phyloP scores from a whole-genome alignment of 345 rosid genomes.

The Carallia brachiata region DNA sequence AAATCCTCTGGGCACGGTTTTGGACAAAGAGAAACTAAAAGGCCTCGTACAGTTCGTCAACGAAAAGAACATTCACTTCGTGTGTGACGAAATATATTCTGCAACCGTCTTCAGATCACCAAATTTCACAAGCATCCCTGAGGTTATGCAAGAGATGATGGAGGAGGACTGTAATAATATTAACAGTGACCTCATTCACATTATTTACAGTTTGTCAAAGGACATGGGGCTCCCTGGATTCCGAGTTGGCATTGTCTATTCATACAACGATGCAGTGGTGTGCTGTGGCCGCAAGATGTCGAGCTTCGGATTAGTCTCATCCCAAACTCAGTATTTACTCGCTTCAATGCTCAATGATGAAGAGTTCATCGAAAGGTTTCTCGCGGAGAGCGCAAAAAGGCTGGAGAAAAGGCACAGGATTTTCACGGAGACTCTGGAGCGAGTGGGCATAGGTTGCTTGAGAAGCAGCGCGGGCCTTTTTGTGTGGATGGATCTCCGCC shows the following conservation, averaged over 20 bases:
- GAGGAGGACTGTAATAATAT: conserved; percentile 9
- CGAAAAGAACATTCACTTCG: conserved; percentile 61
- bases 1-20: conserved; percentile 73
- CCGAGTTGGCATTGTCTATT: conserved; percentile 74
- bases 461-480: conserved; percentile 64
- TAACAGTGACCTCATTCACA: conserved; percentile 62
- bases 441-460: conserved; percentile 52
- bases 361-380: conserved; percentile 44
- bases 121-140: conserved; percentile 56
- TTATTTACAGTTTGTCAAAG: conserved; percentile 80
- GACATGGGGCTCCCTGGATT: conserved; percentile 93
- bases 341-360: conserved; percentile 75
- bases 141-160: conserved; percentile 44
- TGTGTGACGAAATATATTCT: conserved; percentile 79
- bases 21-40: conserved; percentile 46
- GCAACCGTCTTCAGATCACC: conserved; percentile 62
- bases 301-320: conserved; percentile 78
- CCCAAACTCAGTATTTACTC: conserved; percentile 65
- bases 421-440: conserved; percentile 46
- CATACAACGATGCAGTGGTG: conserved; percentile 65
- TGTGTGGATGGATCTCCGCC: conserved; percentile 80
- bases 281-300: conserved; percentile 75
- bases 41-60: conserved; percentile 50
- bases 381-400: conserved; percentile 54
- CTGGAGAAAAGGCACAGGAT: conserved; percentile 41